phyloP scores from a whole-genome alignment of 345 rosid species.

The Melastoma malabathricum region DNA sequence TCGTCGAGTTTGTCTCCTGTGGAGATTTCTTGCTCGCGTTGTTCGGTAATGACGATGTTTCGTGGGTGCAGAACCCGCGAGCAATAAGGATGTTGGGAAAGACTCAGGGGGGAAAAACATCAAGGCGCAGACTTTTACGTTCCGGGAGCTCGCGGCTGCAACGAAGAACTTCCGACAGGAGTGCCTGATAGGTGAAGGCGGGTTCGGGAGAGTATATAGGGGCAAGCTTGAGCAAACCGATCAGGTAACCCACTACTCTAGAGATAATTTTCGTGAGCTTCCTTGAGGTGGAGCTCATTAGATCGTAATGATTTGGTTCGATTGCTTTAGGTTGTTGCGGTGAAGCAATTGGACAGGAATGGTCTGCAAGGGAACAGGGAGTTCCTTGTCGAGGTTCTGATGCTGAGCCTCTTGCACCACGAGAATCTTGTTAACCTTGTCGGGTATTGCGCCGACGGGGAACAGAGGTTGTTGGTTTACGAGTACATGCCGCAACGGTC shows the following conservation, averaged over 20 bases:
- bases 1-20: too few species aligned
- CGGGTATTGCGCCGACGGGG: conserved; percentile 70
- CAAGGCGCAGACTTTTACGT: conserved; percentile 64
- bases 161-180: conserved; percentile 82
- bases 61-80: neutral
- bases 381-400: conserved; percentile 14
- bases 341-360: conserved; percentile 26
- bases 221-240: conserved; percentile 57
- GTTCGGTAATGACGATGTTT: too few species aligned
- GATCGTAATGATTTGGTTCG: neutral
- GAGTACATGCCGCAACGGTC: conserved; percentile 56
- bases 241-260: conserved; percentile 26
- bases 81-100: conserved; percentile 14
- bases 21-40: too few species aligned
- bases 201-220: conserved; percentile 87
- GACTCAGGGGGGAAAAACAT: conserved; percentile 24
- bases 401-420: conserved; percentile 20
- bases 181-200: conserved; percentile 91
- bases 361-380: conserved; percentile 18
- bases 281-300: neutral
- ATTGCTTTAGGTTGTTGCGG: conserved; percentile 36
- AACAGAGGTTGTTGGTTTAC: conserved; percentile 59
- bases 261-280: neutral
- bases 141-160: conserved; percentile 73
- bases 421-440: conserved; percentile 44